phyloP scores from a whole-genome alignment of 2,329 filamentous ascomycete genomes.

The Sporothrix humicola region DNA sequence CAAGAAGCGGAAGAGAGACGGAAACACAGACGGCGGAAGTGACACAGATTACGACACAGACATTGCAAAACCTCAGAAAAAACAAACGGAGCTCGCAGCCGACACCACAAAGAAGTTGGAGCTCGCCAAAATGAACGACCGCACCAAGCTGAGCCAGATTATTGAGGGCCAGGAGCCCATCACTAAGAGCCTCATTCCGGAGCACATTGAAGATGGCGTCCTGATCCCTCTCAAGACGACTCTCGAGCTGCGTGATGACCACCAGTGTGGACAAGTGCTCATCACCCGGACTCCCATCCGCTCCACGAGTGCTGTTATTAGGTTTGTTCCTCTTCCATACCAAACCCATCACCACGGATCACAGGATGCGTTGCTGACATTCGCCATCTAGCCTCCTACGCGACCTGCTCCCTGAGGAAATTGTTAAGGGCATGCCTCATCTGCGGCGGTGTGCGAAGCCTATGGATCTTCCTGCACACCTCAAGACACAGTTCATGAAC shows the following conservation, averaged over 20 bases:
- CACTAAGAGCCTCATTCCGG: conserved; percentile 44
- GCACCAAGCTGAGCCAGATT: conserved; percentile 35
- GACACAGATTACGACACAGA: background rate
- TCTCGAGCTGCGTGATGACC: conserved; percentile 65
- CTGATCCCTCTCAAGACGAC: conserved; percentile 69
- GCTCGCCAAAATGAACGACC: conserved; percentile 37
- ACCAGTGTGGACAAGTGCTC: conserved; percentile 66
- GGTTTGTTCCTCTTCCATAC: conserved; percentile 56
- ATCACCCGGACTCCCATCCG: conserved; percentile 75
- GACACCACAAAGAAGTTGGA: conserved; percentile 30
- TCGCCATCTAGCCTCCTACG: conserved; percentile 56
- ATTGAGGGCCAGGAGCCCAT: conserved; percentile 44
- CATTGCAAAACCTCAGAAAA: background rate
- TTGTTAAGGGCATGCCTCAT: conserved; percentile 70
- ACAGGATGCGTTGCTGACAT: background rate
- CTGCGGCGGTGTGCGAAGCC: conserved; percentile 78
- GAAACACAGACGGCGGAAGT: background rate
- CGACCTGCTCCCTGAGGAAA: conserved; percentile 62
- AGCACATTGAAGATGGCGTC: conserved; percentile 53
- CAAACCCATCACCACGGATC: too few species aligned
- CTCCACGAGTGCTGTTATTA: conserved; percentile 73
- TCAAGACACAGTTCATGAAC: conserved; percentile 67
- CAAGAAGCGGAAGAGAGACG: conserved; percentile 33
- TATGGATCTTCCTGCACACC: conserved; percentile 68
- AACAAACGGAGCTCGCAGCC: background rate